These are phyloP conservation scores for Ceratonia siliqua DNA, from an alignment of 306 rosid genomes.

Conservation along the genomic window DNA sequence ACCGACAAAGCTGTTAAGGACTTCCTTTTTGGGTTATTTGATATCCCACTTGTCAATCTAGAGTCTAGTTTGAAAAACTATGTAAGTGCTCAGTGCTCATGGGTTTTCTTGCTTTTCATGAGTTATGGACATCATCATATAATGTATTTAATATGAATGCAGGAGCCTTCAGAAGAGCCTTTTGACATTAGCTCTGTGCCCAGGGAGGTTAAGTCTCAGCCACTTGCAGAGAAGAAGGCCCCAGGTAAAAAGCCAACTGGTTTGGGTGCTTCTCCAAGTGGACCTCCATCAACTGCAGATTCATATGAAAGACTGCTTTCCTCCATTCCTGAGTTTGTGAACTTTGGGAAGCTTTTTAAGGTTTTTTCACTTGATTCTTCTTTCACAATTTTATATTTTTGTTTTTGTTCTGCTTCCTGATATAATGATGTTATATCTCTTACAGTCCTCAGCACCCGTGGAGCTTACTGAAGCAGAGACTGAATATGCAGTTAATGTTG, in stretches of 20 bases:
- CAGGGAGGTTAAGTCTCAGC: conserved; percentile 79
- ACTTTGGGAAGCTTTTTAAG: conserved; percentile 92
- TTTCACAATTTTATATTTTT: conserved; percentile 14
- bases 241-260: conserved; percentile 88
- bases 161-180: conserved; percentile 95
- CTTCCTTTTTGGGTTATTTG: conserved; percentile 90
- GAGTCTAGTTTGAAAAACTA: conserved; percentile 90
- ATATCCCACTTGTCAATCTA: conserved; percentile 85
- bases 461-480: conserved; percentile 98
- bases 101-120: conserved; percentile 28
- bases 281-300: conserved; percentile 69
- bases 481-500: conserved; percentile 92
- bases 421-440: conserved; percentile 29
- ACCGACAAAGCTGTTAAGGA: conserved; percentile 72
- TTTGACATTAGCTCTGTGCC: conserved; percentile 85
- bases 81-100: conserved; percentile 58
- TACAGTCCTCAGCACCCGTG: conserved; percentile 94
- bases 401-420: conserved; percentile 19
- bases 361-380: conserved; percentile 43
- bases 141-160: conserved; percentile 47
- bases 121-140: conserved; percentile 33
- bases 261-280: conserved; percentile 79
- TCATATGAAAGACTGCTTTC: conserved; percentile 82
- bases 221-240: conserved; percentile 90
- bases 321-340: conserved; percentile 72